Percentiles rank a stretch among this genome's conserved stretches.
Evolutionary conservation across 768 basidiomycete genomes (phyloP).

Genomic region (Coprinopsis strossmayeri): DNA sequence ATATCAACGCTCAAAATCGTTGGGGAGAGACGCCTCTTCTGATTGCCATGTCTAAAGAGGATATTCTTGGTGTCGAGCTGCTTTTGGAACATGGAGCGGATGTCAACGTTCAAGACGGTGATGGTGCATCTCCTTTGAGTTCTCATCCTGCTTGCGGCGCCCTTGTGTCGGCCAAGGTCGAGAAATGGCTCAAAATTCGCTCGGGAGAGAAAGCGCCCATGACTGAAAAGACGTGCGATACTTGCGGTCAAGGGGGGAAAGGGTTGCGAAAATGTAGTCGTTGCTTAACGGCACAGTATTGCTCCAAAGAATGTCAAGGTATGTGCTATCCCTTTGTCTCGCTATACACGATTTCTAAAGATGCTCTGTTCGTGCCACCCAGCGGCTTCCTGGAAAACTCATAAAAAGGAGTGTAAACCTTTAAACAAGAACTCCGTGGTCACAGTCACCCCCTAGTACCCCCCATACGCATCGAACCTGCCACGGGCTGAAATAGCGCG

Average conservation of each 20-base stretch:
- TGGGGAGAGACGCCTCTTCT: slow-evolving; percentile 40
- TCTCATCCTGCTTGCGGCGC: slow-evolving; percentile 32
- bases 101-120: slow-evolving; percentile 30
- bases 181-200: slow-evolving; percentile 41
- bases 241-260: slow-evolving; percentile 21
- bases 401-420: slow-evolving; percentile 41
- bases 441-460: slow-evolving; percentile 40
- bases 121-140: slow-evolving; percentile 27
- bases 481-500: neutral
- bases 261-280: slow-evolving; percentile 34
- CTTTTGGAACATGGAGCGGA: slow-evolving; percentile 46
- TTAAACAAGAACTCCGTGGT: slow-evolving; percentile 38
- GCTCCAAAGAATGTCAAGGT: slow-evolving; percentile 52
- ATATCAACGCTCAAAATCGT: slow-evolving; percentile 41
- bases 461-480: neutral
- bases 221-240: slow-evolving; percentile 40
- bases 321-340: slow-evolving; percentile 13
- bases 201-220: slow-evolving; percentile 32
- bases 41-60: slow-evolving; percentile 24
- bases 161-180: slow-evolving; percentile 34
- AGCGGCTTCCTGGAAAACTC: slow-evolving; percentile 42
- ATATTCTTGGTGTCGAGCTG: slow-evolving; percentile 30
- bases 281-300: slow-evolving; percentile 44
- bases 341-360: neutral
- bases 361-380: neutral